These are phyloP conservation scores for Trebouxia gelatinosa DNA, from an alignment of 163 green algal species.

Conservation along the genomic window DNA sequence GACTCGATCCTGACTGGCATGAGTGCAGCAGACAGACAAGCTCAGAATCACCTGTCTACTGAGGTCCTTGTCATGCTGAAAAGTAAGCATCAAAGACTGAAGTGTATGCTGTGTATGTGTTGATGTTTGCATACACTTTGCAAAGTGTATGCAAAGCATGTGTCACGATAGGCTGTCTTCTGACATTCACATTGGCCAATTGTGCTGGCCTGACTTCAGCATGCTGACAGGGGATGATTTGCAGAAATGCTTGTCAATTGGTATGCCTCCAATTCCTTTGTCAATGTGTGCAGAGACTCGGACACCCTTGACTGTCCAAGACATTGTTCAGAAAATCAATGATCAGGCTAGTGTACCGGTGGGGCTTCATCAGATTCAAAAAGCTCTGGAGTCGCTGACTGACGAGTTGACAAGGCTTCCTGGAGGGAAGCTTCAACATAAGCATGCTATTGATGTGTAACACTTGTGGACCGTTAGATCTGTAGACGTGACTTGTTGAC, in stretches of 20 bases:
- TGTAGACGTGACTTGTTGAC: too few species aligned
- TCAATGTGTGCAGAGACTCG: constrained; percentile 26
- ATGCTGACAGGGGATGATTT: too few species aligned
- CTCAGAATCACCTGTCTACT: constrained; percentile 38
- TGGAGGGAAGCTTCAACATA: constrained; percentile 1
- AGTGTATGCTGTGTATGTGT: too few species aligned
- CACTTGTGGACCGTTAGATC: too few species aligned
- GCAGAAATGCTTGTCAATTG: too few species aligned
- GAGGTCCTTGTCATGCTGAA: constrained; percentile 47
- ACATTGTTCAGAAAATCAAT: constrained; percentile 19
- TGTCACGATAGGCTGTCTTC: too few species aligned
- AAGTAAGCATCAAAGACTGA: constrained; percentile 32
- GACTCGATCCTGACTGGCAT: constrained; percentile 84
- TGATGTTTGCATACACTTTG: neutral
- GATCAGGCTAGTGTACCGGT: constrained; percentile 31
- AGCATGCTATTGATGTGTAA: too few species aligned
- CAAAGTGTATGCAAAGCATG: neutral
- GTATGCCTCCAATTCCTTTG: too few species aligned
- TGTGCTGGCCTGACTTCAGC: too few species aligned
- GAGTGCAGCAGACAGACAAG: constrained; percentile 52
- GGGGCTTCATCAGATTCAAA: neutral
- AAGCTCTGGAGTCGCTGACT: constrained; percentile 26
- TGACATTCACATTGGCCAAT: too few species aligned
- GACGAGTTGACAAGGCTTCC: constrained; percentile 18
- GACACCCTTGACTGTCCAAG: constrained; percentile 23